These are phyloP conservation scores for Lentinula lateritia DNA, from an alignment of 768 basidiomycete species.

Conservation along the genomic window DNA sequence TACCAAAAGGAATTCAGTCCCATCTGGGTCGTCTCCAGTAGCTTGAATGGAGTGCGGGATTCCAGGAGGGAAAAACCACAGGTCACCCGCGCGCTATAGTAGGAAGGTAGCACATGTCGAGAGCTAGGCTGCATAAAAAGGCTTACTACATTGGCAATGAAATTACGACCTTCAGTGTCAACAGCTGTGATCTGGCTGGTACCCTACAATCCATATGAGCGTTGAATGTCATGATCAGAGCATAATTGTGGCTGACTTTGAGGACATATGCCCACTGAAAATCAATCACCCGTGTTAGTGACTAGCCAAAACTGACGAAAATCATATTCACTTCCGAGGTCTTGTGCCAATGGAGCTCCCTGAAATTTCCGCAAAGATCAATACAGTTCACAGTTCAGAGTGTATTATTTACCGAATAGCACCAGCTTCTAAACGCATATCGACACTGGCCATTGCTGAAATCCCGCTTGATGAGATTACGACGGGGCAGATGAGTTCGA, in stretches of 20 bases:
- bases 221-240: background rate
- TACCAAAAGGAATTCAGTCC: conserved; percentile 49
- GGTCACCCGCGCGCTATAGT: conserved; percentile 35
- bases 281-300: background rate
- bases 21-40: conserved; percentile 35
- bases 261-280: conserved; percentile 48
- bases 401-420: conserved; percentile 34
- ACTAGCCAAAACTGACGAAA: background rate
- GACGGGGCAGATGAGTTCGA: background rate
- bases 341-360: conserved; percentile 52
- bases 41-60: conserved; percentile 53
- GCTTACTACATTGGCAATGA: conserved; percentile 42
- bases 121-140: background rate
- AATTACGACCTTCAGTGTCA: conserved; percentile 43
- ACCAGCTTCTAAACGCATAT: conserved; percentile 47
- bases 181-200: conserved; percentile 43
- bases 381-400: background rate
- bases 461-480: background rate
- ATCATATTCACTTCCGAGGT: conserved; percentile 32
- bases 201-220: conserved; percentile 24
- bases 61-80: conserved; percentile 56
- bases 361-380: conserved; percentile 9
- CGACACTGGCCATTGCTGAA: conserved; percentile 38
- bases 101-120: background rate
- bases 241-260: conserved; percentile 20